Evolutionary conservation across 116 monocot species (phyloP), one percentile per base, ranked within the genome.

Genomic region (Posidonia oceanica): DNA sequence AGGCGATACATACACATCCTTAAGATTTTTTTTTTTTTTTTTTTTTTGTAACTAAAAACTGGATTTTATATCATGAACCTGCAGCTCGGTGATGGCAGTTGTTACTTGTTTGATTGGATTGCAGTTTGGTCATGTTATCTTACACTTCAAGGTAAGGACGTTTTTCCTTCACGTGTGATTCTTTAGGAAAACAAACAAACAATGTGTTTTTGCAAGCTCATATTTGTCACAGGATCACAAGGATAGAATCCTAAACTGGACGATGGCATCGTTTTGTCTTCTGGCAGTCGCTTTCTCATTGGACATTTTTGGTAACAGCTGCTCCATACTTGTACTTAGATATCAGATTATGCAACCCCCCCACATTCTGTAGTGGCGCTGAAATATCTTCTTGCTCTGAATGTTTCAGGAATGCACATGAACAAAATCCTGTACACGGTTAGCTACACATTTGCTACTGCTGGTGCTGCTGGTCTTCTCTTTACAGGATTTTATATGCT

Each of bases 71-170:
- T 29, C 29, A 29, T 64, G 37, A 17, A 64, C 11, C 3, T 64
- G 64, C 84, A 98, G 97, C 63, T 82, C 97, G 3, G 63, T 89
- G 64, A 98, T 98, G 97, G 89, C 93, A 23, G 77, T 90, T 61
- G 89, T 98, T 39, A 92, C 89, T 39, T 92, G 89, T 71, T 82
- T 98, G 70, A 81, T 98, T 14, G 97, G 97, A 7, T 78, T 98
- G 74, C 97, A 92, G 44, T 89, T 92, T 72, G 97, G 97, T 15
- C 97, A 98, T 80, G 83, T 87, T 29, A 85, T 98, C 52, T 71
- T 87, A 11, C 87, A 92, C 76, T 87, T 92, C 59, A 79, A 87
- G 93, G 97, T 98, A 76, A 36, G 13, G 4, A 52, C 63, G 54
- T 23, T 76, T 44, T 40, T 16, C 38, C 40, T 4, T 15, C 5